These are phyloP conservation scores for Solanum boliviense DNA, from an alignment of 257 asterid genomes.

Conservation along the genomic window DNA sequence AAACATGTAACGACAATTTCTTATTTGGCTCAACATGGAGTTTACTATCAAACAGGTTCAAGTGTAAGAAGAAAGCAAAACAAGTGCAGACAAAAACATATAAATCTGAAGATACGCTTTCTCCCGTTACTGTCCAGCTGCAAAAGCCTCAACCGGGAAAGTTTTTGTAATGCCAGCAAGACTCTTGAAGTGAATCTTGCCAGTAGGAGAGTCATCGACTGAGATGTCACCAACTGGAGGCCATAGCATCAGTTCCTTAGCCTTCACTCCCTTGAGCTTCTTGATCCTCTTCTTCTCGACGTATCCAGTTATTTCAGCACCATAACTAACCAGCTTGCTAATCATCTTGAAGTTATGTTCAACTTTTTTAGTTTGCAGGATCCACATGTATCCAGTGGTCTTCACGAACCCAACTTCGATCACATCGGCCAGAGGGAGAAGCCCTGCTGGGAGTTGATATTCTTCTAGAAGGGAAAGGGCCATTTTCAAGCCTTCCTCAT, in stretches of 20 bases:
- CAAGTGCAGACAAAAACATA: not conserved
- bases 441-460: slow-evolving; percentile 59
- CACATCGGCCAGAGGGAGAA: slow-evolving; percentile 61
- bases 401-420: slow-evolving; percentile 63
- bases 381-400: slow-evolving; percentile 68
- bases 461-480: slow-evolving; percentile 52
- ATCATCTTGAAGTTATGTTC: slow-evolving; percentile 61
- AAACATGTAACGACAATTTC: not conserved
- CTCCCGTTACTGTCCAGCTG: slow-evolving; percentile 36
- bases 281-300: slow-evolving; percentile 59
- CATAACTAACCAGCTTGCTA: slow-evolving; percentile 58
- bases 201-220: slow-evolving; percentile 33
- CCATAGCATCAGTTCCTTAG: slow-evolving; percentile 64
- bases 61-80: not conserved
- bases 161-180: slow-evolving; percentile 75
- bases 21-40: not conserved
- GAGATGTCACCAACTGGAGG: slow-evolving; percentile 58
- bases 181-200: slow-evolving; percentile 72
- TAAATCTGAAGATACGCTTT: not conserved
- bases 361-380: slow-evolving; percentile 48
- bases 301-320: slow-evolving; percentile 28
- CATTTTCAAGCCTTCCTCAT: slow-evolving; percentile 48
- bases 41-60: not conserved
- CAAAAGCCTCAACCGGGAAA: slow-evolving; percentile 72
- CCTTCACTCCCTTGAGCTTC: slow-evolving; percentile 71